Evolutionary conservation across 2,329 filamentous ascomycete genomes (phyloP), one percentile per base, ranked within the genome.

Genomic region (Periconia sp.): DNA sequence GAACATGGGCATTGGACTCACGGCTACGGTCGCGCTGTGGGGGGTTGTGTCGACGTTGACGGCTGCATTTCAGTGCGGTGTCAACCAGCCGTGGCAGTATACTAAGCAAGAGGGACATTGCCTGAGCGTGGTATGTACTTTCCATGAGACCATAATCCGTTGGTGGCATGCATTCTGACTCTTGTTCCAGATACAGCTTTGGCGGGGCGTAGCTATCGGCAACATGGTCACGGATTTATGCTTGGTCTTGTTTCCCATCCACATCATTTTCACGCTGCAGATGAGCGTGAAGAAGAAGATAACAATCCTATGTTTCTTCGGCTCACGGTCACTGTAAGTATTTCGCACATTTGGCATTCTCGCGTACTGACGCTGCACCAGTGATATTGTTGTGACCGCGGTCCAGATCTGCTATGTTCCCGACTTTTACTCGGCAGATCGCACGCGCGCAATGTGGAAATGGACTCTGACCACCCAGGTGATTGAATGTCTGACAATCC

Each of bases 161-260:
- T 15, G 18, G 11, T 30, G n/a, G 8, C 35, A 14, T 41, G 19
- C 6, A 11, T 20, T 13, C 6, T 48, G 14, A 41, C 31, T 43
- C 18, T 33, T 59, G 42, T 18, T 10, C 5, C 41, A 72, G 69
- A 49, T 57, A 41, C 56, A 61, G 2, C 71, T 73, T 41, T 73
- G 70, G 70, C 63, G 63, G 27, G 58, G 53, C 20, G 67, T 68
- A 53, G 59, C 65, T 23, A 51, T 63, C 11, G 53, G 71, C 48
- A 73, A 73, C 47, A 71, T 73, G 45, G 41, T 71, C 13, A 72
- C 70, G 13, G 70, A 73, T 41, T 47, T 71, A 14, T 66, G 68
- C 2, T 51, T 73, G 17, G 69, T 72, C 30, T 41, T 66, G 3
- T 72, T 71, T 41, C 70, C 70, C 8, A 59, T 73, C 1, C 68